Evolutionary conservation across 2,329 filamentous ascomycete species (phyloP), one percentile per base, ranked within the genome.

Genomic region (Penicillium hesseltinei): DNA sequence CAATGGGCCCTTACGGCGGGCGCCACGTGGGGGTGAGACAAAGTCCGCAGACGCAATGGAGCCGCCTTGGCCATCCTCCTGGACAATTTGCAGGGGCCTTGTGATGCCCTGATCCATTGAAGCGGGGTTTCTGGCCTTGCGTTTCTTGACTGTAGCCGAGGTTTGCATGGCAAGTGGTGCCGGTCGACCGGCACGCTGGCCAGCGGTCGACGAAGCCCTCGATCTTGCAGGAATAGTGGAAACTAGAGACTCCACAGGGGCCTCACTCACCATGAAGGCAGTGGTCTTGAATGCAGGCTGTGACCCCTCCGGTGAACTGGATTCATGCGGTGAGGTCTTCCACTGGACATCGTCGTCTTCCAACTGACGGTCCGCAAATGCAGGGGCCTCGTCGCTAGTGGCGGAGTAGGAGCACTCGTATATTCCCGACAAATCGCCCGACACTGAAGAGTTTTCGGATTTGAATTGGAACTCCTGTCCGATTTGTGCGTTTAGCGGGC

Each of bases 1-100:
- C 62, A 77, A 60, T 13, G 75, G 75, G 11, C 75, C 75, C 64
- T 77, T 77, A 40, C 75, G 73, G 54, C 75, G 75, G 50, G 75
- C 75, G 23, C 75, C 73, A n/a, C 73, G 71, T 23, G 74, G 73
- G 13, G 74, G 74, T n/a, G 73, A 73, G 15, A 76, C 71, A 55
- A 75, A 75, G 45, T 75, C 73, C 15, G 74, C 73, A 13, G 75
- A 77, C 2, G 74, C 71, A 58, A 76, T 72, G 4, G 75, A 73
- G 6, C 74, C 74, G 19, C 75, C 75, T 57, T 74, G 69, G 6
- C 75, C 75, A 65, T 77, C 75, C 60, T 77, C 75, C 47, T 77
- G 75, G 29, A 77, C 75, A 58, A 77, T 77, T 56, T 77, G 75
- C 54, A 77, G 58, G 21, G 74, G 71, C 54, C 71, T 71, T 5